These are phyloP conservation scores for Microdochium trichocladiopsis DNA, from an alignment of 2,329 filamentous ascomycete genomes.

Conservation along the genomic window DNA sequence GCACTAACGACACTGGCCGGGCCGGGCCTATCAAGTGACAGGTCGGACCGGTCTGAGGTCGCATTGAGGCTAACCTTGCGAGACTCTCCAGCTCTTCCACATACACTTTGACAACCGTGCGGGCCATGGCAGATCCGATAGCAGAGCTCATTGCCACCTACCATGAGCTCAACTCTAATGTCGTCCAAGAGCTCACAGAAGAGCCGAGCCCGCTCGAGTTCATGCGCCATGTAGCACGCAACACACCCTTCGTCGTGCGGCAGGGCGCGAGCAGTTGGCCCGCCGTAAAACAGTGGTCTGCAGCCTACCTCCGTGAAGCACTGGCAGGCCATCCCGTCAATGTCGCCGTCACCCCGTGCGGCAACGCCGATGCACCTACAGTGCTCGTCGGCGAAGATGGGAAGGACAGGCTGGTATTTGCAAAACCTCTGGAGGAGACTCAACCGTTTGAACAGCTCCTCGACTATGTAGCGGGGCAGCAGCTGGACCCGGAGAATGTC, in stretches of 20 bases:
- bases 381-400: slow-evolving; percentile 8
- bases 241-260: slow-evolving; percentile 68
- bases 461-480: slow-evolving; percentile 51
- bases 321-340: slow-evolving; percentile 57
- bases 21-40: background rate
- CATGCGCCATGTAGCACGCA: slow-evolving; percentile 67
- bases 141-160: slow-evolving; percentile 59
- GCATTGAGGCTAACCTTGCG: slow-evolving; percentile 1
- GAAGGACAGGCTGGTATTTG: slow-evolving; percentile 42
- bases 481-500: slow-evolving; percentile 28
- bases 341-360: slow-evolving; percentile 69
- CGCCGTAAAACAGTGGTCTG: slow-evolving; percentile 56
- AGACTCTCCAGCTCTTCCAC: background rate
- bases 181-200: slow-evolving; percentile 52
- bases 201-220: slow-evolving; percentile 73
- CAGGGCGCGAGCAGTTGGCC: slow-evolving; percentile 56
- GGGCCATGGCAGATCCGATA: slow-evolving; percentile 29
- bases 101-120: background rate
- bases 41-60: background rate
- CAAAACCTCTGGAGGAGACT: slow-evolving; percentile 64
- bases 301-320: slow-evolving; percentile 45
- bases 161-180: slow-evolving; percentile 60
- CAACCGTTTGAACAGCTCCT: slow-evolving; percentile 59
- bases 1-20: background rate
- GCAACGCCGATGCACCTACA: slow-evolving; percentile 52